phyloP scores from a whole-genome alignment of 345 rosid genomes.

The Eucalyptus tenuipes region DNA sequence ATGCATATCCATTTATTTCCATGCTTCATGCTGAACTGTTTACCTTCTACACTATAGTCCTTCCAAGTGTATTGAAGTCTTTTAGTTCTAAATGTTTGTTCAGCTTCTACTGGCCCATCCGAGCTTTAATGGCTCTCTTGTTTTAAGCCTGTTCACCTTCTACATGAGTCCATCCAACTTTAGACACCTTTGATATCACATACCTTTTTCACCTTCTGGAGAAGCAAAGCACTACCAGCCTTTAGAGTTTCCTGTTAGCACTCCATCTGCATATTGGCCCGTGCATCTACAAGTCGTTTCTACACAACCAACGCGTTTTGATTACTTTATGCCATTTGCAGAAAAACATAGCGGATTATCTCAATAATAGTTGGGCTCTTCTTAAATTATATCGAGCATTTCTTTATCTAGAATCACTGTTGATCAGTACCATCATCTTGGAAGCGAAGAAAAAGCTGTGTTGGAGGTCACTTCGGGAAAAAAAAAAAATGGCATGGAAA shows the following conservation, averaged over 20 bases:
- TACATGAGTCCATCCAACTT: not conserved
- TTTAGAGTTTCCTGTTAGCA: not conserved
- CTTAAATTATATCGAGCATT: not conserved
- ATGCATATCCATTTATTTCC: not conserved
- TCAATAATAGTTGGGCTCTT: not conserved
- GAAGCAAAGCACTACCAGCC: not conserved
- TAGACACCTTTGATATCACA: not conserved
- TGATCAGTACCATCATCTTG: not conserved
- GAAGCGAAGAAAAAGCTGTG: not conserved
- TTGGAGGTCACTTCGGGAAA: not conserved
- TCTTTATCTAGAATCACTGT: not conserved
- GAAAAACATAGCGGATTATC: not conserved
- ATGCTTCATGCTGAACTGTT: not conserved
- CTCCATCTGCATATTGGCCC: not conserved
- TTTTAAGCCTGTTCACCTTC: not conserved
- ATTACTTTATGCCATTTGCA: not conserved
- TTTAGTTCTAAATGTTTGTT: not conserved
- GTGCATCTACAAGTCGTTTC: not conserved
- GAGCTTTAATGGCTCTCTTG: not conserved
- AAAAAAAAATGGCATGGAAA: not conserved
- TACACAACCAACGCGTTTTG: not conserved
- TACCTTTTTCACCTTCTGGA: not conserved
- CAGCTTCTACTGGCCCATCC: not conserved
- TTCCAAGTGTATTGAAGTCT: not conserved
- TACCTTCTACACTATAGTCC: not conserved